Evolutionary conservation across 1,284 basidiomycete species (phyloP).

Genomic region (Heterobasidion irregulare): DNA sequence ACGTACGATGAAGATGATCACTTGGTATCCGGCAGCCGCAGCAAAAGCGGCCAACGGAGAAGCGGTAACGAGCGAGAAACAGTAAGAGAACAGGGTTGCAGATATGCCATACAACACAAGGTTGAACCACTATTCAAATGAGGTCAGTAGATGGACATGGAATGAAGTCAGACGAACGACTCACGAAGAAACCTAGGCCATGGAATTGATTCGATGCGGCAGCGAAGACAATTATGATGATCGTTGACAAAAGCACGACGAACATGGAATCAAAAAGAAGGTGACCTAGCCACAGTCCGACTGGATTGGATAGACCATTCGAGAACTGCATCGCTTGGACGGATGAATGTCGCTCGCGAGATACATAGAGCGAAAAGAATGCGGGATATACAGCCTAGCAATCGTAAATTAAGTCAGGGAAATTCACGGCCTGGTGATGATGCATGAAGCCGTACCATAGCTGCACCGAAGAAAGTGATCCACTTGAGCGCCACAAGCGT

Average conservation of each 20-base stretch:
- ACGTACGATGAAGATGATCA: conserved; percentile 62
- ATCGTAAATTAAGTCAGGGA: not conserved
- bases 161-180: conserved; percentile 16
- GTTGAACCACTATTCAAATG: conserved; percentile 53
- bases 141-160: not conserved
- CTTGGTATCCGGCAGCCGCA: conserved; percentile 64
- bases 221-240: conserved; percentile 58
- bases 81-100: conserved; percentile 62
- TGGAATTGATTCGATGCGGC: conserved; percentile 54
- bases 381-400: conserved; percentile 65
- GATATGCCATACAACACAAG: conserved; percentile 66
- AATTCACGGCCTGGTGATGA: not conserved
- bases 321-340: conserved; percentile 76
- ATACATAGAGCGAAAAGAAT: conserved; percentile 73
- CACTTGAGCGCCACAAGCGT: conserved; percentile 59
- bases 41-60: conserved; percentile 74
- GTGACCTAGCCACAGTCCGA: conserved; percentile 75
- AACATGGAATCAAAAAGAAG: conserved; percentile 66
- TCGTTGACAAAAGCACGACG: conserved; percentile 45
- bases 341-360: conserved; percentile 54
- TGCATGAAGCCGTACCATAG: conserved; percentile 41
- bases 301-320: conserved; percentile 66
- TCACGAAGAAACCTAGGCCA: conserved; percentile 60
- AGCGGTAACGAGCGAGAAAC: conserved; percentile 50
- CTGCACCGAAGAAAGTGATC: conserved; percentile 59